These are phyloP conservation scores for Nigrospora osmanthi DNA, from an alignment of 2,329 filamentous ascomycete species.

Conservation along the genomic window DNA sequence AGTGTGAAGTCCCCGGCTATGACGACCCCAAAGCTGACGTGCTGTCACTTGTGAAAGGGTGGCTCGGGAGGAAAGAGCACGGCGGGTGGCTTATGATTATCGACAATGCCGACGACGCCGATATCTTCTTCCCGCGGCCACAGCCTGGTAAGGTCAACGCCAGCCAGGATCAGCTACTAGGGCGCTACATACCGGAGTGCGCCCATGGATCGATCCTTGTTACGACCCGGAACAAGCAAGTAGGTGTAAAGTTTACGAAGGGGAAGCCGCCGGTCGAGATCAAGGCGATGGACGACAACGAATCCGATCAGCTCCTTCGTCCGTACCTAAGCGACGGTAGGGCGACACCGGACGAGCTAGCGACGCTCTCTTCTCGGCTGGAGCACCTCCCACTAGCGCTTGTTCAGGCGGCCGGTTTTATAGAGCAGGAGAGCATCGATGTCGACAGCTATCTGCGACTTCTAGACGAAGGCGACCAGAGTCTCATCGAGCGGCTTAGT, in stretches of 20 bases:
- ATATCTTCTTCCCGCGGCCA: constrained; percentile 4
- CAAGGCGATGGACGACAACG: constrained; percentile 15
- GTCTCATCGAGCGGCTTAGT: constrained; percentile 13
- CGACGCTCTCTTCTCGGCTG: constrained; percentile 14
- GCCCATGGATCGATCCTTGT: constrained; percentile 20
- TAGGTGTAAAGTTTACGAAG: constrained; percentile 12
- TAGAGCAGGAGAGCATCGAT: constrained; percentile 17
- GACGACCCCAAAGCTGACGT: constrained; percentile 13
- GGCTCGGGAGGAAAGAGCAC: constrained; percentile 14
- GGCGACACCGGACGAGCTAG: neutral
- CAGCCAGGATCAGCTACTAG: constrained; percentile 7
- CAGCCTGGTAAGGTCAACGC: no score
- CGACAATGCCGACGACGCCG: constrained; percentile 10
- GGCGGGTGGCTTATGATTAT: constrained; percentile 11
- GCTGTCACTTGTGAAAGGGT: constrained; percentile 15
- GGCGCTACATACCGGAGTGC: constrained; percentile 18
- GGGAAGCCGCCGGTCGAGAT: constrained; percentile 16
- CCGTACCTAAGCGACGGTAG: constrained; percentile 6
- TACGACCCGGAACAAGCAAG: constrained; percentile 25
- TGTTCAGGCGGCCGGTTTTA: constrained; percentile 25
- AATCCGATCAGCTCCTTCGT: constrained; percentile 16
- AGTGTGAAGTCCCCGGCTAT: constrained; percentile 13
- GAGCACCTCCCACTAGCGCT: constrained; percentile 25
- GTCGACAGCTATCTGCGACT: constrained; percentile 19
- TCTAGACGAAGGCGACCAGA: constrained; percentile 12